Base-by-base conservation (phyloP, 176 grass and related monocot genomes). In the Dendrocalamus sinicus region DNA sequence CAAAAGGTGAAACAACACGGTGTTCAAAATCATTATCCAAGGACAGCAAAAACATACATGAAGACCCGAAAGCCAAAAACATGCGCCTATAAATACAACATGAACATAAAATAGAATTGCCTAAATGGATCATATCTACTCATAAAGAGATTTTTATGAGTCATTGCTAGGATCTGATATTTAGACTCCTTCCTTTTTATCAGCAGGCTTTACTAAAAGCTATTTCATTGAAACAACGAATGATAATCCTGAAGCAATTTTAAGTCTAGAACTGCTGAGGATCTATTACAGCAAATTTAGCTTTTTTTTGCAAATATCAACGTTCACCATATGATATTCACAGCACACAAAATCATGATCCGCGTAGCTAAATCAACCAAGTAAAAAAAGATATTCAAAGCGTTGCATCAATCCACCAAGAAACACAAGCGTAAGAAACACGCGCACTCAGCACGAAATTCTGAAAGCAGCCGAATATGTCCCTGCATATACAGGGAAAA, bases 401-500 rank as follows among this genome's bases (percentile, higher is more conserved):
- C 7, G 19, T 30, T 0, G 4, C 16, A 70, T 51, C 26, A 51
- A 82, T 76, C 73, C 81, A 87, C 58, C 60, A 46, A 59, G 40
- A 20, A 87, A 73, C n/a, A n/a, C n/a, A n/a, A n/a, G n/a, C n/a
- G n/a, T n/a, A n/a, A 51, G 43, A 91, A 62, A 15, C 67, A 62
- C 5, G 28, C 10, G 62, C 76, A 64, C 63, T 80, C n/a, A 20
- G 8, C 68, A 74, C 19, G 20, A 61, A 84, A 53, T 83, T 74
- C 51, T 30, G 3, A 37, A 10, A 32, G 50, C 7, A 70, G 6
- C 40, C 55, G 76, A 91, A 88, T 81, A 88, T 64, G 62, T 45
- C 20, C 17, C 73, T 66, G 89, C 76, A 88, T 88, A 91, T 91
- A 67, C 63, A 81, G 71, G 61, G 75, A 35, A 60, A 91, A 71